A percentile compares a stretch with the other conserved stretches of the same genome.
phyloP scores from a whole-genome alignment of 805 yeast species.

The Zygotorulaspora sp. region DNA sequence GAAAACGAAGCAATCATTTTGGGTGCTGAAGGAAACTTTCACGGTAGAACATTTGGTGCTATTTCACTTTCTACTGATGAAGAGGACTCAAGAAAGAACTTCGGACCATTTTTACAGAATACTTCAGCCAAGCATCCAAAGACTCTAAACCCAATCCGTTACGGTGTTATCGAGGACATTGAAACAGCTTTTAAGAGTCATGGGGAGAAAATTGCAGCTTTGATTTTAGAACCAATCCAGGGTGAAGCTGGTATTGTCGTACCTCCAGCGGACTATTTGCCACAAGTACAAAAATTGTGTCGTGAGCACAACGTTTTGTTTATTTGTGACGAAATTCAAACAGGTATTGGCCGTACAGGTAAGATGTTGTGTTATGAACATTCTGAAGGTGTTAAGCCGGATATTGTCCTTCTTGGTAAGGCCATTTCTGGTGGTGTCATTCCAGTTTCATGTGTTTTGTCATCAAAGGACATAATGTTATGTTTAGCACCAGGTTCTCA shows the following conservation, averaged over 20 bases:
- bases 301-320: conserved; percentile 78
- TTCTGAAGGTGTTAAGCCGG: conserved; percentile 74
- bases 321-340: conserved; percentile 95
- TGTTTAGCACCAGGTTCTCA: conserved; percentile 92
- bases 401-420: conserved; percentile 83
- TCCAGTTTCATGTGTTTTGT: conserved; percentile 87
- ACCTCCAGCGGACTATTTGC: conserved; percentile 78
- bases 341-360: conserved; percentile 97
- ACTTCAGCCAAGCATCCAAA: conserved; percentile 82
- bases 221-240: conserved; percentile 91
- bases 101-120: conserved; percentile 83
- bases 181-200: conserved; percentile 75
- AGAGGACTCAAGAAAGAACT: conserved; percentile 80
- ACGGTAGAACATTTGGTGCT: conserved; percentile 92
- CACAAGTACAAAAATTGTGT: conserved; percentile 68
- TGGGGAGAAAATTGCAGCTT: conserved; percentile 87
- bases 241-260: conserved; percentile 98
- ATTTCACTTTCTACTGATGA: conserved; percentile 91
- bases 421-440: conserved; percentile 93
- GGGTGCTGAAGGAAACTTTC: conserved; percentile 88
- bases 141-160: conserved; percentile 44
- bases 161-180: conserved; percentile 82
- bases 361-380: conserved; percentile 90
- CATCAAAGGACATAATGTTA: conserved; percentile 86
- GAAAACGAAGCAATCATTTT: conserved; percentile 80